A percentile compares a stretch with the other conserved stretches of the same genome.
phyloP scores from a whole-genome alignment of 768 basidiomycete species.

The Rhodotorula graminis region DNA sequence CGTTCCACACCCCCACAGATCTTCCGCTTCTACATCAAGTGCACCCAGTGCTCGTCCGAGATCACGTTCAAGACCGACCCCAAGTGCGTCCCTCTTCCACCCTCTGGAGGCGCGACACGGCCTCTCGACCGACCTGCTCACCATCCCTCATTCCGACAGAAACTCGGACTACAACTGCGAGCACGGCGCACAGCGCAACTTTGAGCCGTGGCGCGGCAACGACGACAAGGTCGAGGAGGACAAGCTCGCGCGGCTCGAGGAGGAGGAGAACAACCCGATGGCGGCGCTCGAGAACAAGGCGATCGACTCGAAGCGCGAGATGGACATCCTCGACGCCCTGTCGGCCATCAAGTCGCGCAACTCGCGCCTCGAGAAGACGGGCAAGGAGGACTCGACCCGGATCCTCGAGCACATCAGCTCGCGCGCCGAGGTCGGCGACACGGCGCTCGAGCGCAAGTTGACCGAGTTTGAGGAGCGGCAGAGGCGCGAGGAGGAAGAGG shows the following conservation, averaged over 20 bases:
- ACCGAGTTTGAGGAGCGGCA: slow-evolving; percentile 62
- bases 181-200: slow-evolving; percentile 94
- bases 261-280: slow-evolving; percentile 93
- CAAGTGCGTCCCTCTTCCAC: slow-evolving; percentile 51
- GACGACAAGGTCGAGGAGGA: slow-evolving; percentile 63
- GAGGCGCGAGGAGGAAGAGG: slow-evolving; percentile 73
- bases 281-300: slow-evolving; percentile 90
- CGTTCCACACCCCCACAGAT: slow-evolving; percentile 40
- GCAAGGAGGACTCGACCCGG: slow-evolving; percentile 60
- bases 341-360: slow-evolving; percentile 85
- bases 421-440: slow-evolving; percentile 56
- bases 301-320: slow-evolving; percentile 87
- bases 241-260: slow-evolving; percentile 74
- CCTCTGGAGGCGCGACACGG: too few relatives aligned
- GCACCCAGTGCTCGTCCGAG: slow-evolving; percentile 91
- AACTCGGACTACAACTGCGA: slow-evolving; percentile 90
- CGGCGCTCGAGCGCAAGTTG: slow-evolving; percentile 54
- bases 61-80: slow-evolving; percentile 99
- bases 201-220: slow-evolving; percentile 93
- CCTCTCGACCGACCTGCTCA: not conserved
- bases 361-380: slow-evolving; percentile 71
- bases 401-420: slow-evolving; percentile 56
- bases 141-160: slow-evolving; percentile 44
- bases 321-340: slow-evolving; percentile 94
- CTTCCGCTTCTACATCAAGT: slow-evolving; percentile 47